Evolutionary conservation across 345 rosid genomes (phyloP), one percentile per base, ranked within the genome.

Genomic region (Rhizophora mangle): DNA sequence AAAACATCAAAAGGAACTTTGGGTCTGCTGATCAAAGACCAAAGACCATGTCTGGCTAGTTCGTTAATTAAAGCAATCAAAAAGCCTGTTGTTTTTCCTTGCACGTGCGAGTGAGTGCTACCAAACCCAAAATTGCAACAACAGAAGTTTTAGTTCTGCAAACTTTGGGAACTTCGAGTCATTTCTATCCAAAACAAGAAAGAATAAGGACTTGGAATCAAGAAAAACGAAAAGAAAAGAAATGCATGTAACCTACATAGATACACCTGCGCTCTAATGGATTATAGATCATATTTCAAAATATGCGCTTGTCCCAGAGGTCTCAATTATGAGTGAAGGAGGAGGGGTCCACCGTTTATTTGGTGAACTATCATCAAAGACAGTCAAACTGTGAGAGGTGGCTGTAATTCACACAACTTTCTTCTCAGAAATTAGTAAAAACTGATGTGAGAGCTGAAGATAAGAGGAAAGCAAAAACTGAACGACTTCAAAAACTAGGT

Each of bases 61-160:
- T 49, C 13, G n/a, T 29, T 22, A 24, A 70, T 70, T 62, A 26
- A 62, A 62, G 62, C 54, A 62, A 31, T 29, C 24, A 20, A 13
- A 47, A 56, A 56, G 16, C 1, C 60, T 10, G 30, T 11, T 15
- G 22, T 2, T 20, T 9, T 57, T 46, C 10, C 6, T 21, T 9
- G 67, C 27, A 39, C 46, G 60, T 39, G 63, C n/a, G 43, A 71
- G 62, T 39, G 54, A 39, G 63, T 26, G 62, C 15, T 20, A 21
- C 22, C 62, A 53, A 3, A 34, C 7, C 39, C 18, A 0, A 30
- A 22, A 37, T 36, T 6, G 55, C 39, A 20, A 20, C 27, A 54
- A 39, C 61, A 63, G 15, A 37, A 56, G 26, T 37, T 55, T 70
- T 34, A 22, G 31, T n/a, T 49, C 57, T 21, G 58, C 31, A 49